These are phyloP conservation scores for Phytophthora tubulina DNA, from an alignment of 352 stramenopile species.

Conservation along the genomic window DNA sequence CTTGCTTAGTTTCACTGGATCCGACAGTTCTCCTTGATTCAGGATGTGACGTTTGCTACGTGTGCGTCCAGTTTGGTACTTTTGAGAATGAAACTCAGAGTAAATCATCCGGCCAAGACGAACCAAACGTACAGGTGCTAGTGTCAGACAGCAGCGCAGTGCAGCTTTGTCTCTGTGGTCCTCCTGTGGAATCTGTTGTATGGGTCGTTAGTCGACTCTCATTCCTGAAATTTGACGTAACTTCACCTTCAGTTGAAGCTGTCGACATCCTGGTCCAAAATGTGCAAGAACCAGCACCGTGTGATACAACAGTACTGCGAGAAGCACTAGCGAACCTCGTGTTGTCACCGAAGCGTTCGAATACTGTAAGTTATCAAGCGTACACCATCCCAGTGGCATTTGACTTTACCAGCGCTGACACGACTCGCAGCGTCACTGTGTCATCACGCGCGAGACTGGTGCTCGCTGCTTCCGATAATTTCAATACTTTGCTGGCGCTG, in stretches of 20 bases:
- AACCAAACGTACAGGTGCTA: slow-evolving; percentile 43
- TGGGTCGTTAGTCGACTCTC: slow-evolving; percentile 52
- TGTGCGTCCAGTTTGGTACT: slow-evolving; percentile 26
- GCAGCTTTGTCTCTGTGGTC: slow-evolving; percentile 51
- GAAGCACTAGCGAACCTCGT: slow-evolving; percentile 1
- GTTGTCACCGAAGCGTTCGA: slow-evolving; percentile 2
- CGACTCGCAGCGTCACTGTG: slow-evolving; percentile 46
- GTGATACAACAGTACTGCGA: neutral
- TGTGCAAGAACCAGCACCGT: neutral
- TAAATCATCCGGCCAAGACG: slow-evolving; percentile 1
- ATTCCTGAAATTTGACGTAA: neutral
- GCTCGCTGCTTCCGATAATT: slow-evolving; percentile 38
- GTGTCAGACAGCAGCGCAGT: slow-evolving; percentile 43
- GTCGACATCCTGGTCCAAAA: slow-evolving; percentile 24
- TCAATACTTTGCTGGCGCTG: slow-evolving; percentile 23
- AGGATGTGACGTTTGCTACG: slow-evolving; percentile 21
- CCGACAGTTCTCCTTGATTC: neutral
- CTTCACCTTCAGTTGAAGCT: slow-evolving; percentile 13
- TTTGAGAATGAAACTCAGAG: neutral
- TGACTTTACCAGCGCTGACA: slow-evolving; percentile 59
- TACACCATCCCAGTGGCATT: slow-evolving; percentile 42
- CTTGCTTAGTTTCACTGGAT: slow-evolving; percentile 11
- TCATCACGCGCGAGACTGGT: slow-evolving; percentile 48
- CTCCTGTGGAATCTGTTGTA: slow-evolving; percentile 19
- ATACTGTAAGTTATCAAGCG: neutral